Conservation (phyloP, 176 grass and related monocot genomes). For the Guadua angustifolia region DNA sequence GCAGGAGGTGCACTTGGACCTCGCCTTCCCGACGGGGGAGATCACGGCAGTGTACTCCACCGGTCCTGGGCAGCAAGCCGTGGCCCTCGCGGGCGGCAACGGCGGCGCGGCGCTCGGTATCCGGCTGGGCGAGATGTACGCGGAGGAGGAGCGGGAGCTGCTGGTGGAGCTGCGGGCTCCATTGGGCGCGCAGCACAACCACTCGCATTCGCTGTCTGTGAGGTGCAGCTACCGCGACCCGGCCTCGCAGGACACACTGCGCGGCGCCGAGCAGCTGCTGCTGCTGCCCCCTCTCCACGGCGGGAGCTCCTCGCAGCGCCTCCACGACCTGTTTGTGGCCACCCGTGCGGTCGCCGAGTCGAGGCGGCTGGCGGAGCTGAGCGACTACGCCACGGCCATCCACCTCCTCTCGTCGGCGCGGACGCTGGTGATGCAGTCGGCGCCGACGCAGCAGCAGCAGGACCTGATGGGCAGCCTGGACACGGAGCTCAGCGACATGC, state of each 20-base stretch:
- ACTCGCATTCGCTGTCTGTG: constrained; percentile 52
- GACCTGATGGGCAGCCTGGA: constrained; percentile 66
- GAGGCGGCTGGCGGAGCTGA: constrained; percentile 67
- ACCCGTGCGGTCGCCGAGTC: constrained; percentile 83
- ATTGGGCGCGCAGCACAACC: constrained; percentile 24
- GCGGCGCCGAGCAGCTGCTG: constrained; percentile 55
- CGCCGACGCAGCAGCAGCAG: constrained; percentile 46
- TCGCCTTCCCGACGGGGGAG: constrained; percentile 66
- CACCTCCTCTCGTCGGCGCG: constrained; percentile 84
- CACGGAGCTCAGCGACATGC: constrained; percentile 70
- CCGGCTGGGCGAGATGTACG: constrained; percentile 77
- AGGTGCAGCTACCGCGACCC: constrained; percentile 74
- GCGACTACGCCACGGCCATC: constrained; percentile 68
- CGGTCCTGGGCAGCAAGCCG: constrained; percentile 59
- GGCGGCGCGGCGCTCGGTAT: constrained; percentile 29
- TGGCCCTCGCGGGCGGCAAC: constrained; percentile 24
- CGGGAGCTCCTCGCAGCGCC: constrained; percentile 39
- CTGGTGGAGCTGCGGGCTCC: constrained; percentile 83
- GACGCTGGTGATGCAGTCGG: constrained; percentile 64
- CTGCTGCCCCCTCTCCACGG: constrained; percentile 52
- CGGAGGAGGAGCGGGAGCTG: constrained; percentile 89
- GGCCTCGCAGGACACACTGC: constrained; percentile 50
- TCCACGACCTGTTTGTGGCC: constrained; percentile 86
- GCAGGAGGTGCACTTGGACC: constrained; percentile 79
- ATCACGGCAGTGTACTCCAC: constrained; percentile 79